A percentile compares a stretch with the other conserved stretches of the same genome.
phyloP scores from a whole-genome alignment of 1,139 yeast genomes.

The Yamadazyma pseudoaaseri region DNA sequence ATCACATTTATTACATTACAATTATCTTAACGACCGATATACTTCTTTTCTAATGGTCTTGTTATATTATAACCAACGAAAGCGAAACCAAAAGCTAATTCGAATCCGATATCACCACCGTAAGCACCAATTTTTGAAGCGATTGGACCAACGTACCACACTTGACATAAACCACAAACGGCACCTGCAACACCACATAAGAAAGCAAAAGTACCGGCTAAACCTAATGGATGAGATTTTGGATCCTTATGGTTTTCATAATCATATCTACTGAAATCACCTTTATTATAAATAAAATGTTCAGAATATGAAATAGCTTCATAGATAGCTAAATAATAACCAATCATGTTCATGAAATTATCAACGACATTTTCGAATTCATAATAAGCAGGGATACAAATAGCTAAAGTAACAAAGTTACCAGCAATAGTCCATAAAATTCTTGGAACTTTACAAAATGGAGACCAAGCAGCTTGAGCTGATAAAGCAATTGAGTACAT shows the following conservation, averaged over 20 bases:
- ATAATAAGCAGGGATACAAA: constrained; percentile 85
- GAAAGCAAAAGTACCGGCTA: constrained; percentile 76
- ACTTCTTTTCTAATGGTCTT: constrained; percentile 72
- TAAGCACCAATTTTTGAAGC: constrained; percentile 58
- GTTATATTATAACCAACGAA: constrained; percentile 59
- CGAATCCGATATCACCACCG: constrained; percentile 91
- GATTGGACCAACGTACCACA: constrained; percentile 75
- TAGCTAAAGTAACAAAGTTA: constrained; percentile 74
- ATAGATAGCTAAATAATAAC: constrained; percentile 88
- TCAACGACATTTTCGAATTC: constrained; percentile 69
- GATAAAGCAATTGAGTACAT: constrained; percentile 86
- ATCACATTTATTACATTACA: not conserved
- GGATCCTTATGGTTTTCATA: constrained; percentile 59
- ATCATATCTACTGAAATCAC: constrained; percentile 59
- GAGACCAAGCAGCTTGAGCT: constrained; percentile 80
- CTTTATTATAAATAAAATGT: constrained; percentile 73
- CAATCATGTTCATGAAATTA: constrained; percentile 86
- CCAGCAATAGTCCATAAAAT: constrained; percentile 77
- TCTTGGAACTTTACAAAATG: constrained; percentile 73
- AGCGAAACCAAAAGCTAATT: constrained; percentile 69
- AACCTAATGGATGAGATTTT: constrained; percentile 64
- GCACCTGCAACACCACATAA: constrained; percentile 85
- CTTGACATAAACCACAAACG: constrained; percentile 82
- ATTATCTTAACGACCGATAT: constrained; percentile 49
- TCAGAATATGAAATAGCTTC: constrained; percentile 70